Base-by-base conservation (phyloP, 768 basidiomycete genomes). In the Suillus alpinus region DNA sequence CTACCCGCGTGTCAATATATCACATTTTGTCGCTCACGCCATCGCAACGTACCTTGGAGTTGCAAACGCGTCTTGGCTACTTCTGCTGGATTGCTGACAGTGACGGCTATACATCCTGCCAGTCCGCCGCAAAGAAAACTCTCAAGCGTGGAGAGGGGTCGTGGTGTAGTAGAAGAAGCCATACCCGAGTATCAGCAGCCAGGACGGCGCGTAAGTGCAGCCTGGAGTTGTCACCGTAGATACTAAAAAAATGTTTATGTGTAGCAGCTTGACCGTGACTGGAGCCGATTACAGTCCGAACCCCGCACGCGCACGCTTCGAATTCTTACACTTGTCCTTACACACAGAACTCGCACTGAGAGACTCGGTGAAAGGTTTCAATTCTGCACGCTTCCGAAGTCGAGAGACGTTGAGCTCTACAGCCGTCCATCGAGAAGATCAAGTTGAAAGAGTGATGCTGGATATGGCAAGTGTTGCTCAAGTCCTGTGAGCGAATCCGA, bases 61-160 rank as follows among this genome's bases (percentile, higher is more conserved):
- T 98, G 97, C 56, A 99, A 77, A 59, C 96, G 89, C 43, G 97
- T 98, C 77, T 98, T 98, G 49, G 92, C 91, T 23, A 75, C 69
- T 67, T 89, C 89, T 8, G 87, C 87, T 14, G 88, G 86, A 66
- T 92, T 92, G 4, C 89, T 90, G 57, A 92, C 77, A 9, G 91
- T 91, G 52, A 95, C 95, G 32, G 95, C 95, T 46, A 91, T 88
- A 73, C 86, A 93, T 61, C 94, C 97, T 56, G 97, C 97, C 57
- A 95, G 71, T 29, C 91, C 96, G 57, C 97, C 97, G 65, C 91
- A 91, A 13, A 91, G 46, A 71, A 99, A 99, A 44, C 89, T 86
- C 73, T 95, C 94, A 55, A 80, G 65, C 0, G 89, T 91, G 44
- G 87, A 86, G 37, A 94, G 71, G 58, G 77, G 72, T 18, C 72